Conservation (phyloP, 805 yeast genomes). For the Metschnikowia amazonensis region DNA sequence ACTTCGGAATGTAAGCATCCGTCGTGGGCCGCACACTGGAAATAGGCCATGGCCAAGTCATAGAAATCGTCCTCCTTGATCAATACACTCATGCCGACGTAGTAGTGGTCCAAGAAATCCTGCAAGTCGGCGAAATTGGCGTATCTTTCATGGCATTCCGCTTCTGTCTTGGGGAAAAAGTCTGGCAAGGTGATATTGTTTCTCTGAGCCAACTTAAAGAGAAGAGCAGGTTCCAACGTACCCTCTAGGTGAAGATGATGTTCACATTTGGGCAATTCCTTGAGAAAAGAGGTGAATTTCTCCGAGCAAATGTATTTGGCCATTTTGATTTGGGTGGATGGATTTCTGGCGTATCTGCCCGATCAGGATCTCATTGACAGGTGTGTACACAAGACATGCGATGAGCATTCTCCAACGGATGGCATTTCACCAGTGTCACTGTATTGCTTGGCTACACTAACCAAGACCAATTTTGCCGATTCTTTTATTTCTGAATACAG, state of each 20-base stretch:
- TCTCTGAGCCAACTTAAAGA: slow-evolving; percentile 65
- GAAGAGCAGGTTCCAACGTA: slow-evolving; percentile 69
- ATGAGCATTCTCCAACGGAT: no score
- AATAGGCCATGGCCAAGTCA: slow-evolving; percentile 74
- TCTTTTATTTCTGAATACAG: no score
- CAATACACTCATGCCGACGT: slow-evolving; percentile 77
- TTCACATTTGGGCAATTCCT: slow-evolving; percentile 80
- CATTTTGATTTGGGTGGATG: slow-evolving; percentile 5
- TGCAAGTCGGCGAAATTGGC: slow-evolving; percentile 62
- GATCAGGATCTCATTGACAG: neutral
- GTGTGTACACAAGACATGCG: neutral
- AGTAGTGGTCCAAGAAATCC: slow-evolving; percentile 75
- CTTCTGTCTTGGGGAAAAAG: slow-evolving; percentile 56
- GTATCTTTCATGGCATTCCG: slow-evolving; percentile 53
- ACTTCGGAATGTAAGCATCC: slow-evolving; percentile 70
- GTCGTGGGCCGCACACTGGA: slow-evolving; percentile 53
- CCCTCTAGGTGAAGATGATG: slow-evolving; percentile 86
- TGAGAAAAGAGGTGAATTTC: slow-evolving; percentile 47
- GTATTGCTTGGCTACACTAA: no score
- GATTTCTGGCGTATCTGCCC: no score
- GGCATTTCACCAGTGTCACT: no score
- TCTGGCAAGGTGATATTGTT: slow-evolving; percentile 59
- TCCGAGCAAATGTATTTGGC: slow-evolving; percentile 15
- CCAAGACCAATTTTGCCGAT: no score
- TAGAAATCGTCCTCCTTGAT: slow-evolving; percentile 67